Conservation (phyloP, 2,329 filamentous ascomycete genomes). For the Neofusicoccum sp. region DNA sequence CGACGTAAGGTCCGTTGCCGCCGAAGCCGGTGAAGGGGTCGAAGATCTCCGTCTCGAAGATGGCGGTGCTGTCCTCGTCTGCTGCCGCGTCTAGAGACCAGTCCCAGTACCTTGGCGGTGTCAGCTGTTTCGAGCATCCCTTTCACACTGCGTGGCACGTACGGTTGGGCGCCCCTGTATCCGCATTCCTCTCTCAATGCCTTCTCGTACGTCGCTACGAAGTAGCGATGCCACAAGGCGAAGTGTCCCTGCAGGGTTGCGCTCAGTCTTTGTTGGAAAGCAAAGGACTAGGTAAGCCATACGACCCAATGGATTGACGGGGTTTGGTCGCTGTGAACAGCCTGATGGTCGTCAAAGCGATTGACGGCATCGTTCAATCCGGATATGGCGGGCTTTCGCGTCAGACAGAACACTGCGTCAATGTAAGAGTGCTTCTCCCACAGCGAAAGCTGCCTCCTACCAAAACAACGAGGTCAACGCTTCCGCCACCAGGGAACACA, state of each 20-base stretch:
- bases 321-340: constrained; percentile 26
- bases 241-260: constrained; percentile 30
- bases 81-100: background rate
- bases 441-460: constrained; percentile 25
- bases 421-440: constrained; percentile 25
- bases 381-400: constrained; percentile 21
- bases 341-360: constrained; percentile 28
- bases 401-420: constrained; percentile 28
- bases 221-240: constrained; percentile 43
- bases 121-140: background rate
- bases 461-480: background rate
- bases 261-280: background rate
- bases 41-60: constrained; percentile 47
- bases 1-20: constrained; percentile 33
- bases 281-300: background rate
- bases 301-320: constrained; percentile 28
- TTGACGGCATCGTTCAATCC: constrained; percentile 23
- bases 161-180: constrained; percentile 44
- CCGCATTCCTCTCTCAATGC: constrained; percentile 43
- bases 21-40: constrained; percentile 32
- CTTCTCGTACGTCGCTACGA: constrained; percentile 42
- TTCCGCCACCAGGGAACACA: background rate
- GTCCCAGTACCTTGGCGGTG: constrained; percentile 7
- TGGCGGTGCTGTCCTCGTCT: constrained; percentile 39
- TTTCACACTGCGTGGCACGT: constrained; percentile 36